A percentile compares a stretch with the other conserved stretches of the same genome.
Conservation (phyloP, 352 stramenopile genomes). For the Phytophthora melonis region DNA sequence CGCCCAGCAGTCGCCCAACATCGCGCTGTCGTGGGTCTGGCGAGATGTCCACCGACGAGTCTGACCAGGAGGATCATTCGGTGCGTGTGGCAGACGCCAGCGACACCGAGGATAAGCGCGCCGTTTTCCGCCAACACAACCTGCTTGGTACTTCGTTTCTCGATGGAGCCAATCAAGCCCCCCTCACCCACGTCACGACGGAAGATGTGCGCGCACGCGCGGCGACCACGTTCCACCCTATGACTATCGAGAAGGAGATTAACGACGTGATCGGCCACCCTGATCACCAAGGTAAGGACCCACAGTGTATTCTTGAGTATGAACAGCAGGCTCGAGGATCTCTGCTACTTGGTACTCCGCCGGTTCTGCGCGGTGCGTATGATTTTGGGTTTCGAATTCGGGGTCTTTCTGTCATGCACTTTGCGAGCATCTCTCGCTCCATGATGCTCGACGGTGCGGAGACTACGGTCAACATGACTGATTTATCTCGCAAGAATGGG, state of each 20-base stretch:
- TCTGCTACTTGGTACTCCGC: background rate
- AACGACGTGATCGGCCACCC: constrained; percentile 8
- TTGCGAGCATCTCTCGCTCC: background rate
- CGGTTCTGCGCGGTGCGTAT: constrained; percentile 1
- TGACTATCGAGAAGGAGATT: constrained; percentile 3
- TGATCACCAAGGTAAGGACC: constrained; percentile 16
- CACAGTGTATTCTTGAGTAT: constrained; percentile 23
- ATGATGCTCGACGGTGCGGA: background rate
- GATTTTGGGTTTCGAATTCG: constrained; percentile 16
- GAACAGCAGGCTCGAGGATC: constrained; percentile 4
- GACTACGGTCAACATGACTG: constrained; percentile 6
- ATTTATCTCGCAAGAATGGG: constrained; percentile 15
- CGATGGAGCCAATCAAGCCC: too few species aligned
- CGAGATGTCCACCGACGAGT: too few species aligned
- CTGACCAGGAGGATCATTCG: too few species aligned
- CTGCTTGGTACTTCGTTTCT: too few species aligned
- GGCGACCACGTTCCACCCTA: constrained; percentile 10
- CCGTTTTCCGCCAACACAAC: too few species aligned
- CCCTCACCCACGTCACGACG: too few species aligned
- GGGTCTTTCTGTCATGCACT: constrained; percentile 11
- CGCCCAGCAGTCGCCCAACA: too few species aligned
- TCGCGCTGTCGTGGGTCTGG: too few species aligned
- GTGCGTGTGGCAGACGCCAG: too few species aligned
- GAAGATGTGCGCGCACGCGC: background rate
- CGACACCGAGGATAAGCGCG: too few species aligned